Conservation (phyloP, 331 rosid genomes). For the Pyracantha coccinea region DNA sequence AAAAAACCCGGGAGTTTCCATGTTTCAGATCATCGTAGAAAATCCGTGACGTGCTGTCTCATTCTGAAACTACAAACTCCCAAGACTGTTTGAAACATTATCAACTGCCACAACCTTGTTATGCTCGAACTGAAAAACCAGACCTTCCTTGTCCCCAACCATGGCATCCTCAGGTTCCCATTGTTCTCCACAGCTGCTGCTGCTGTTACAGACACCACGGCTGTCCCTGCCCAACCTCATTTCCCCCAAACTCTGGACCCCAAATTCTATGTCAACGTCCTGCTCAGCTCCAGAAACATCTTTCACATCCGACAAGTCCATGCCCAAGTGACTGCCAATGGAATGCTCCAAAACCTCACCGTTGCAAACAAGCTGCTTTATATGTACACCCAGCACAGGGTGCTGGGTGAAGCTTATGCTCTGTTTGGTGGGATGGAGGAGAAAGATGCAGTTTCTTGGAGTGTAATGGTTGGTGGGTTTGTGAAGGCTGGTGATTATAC, state of each 20-base stretch:
- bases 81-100: not conserved
- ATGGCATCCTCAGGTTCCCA: conserved; percentile 2
- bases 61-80: not conserved
- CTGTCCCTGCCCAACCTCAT: not conserved
- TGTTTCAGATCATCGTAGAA: too few species aligned
- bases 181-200: conserved; percentile 7
- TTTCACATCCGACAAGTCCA: conserved; percentile 52
- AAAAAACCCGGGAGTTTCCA: too few species aligned
- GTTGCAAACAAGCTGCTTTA: conserved; percentile 68
- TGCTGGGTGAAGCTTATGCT: conserved; percentile 32
- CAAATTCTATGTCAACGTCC: conserved; percentile 24
- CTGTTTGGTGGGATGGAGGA: conserved; percentile 41
- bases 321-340: conserved; percentile 31
- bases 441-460: conserved; percentile 52
- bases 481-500: conserved; percentile 45
- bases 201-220: not conserved
- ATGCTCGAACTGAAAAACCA: conserved; percentile 19
- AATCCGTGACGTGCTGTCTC: not conserved
- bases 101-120: not conserved
- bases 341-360: conserved; percentile 35
- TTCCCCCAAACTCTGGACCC: conserved; percentile 22
- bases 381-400: conserved; percentile 35
- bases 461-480: conserved; percentile 64
- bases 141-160: not conserved
- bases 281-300: conserved; percentile 39